Conservation (phyloP, 345 rosid species). For the Linum usitatissimum region DNA sequence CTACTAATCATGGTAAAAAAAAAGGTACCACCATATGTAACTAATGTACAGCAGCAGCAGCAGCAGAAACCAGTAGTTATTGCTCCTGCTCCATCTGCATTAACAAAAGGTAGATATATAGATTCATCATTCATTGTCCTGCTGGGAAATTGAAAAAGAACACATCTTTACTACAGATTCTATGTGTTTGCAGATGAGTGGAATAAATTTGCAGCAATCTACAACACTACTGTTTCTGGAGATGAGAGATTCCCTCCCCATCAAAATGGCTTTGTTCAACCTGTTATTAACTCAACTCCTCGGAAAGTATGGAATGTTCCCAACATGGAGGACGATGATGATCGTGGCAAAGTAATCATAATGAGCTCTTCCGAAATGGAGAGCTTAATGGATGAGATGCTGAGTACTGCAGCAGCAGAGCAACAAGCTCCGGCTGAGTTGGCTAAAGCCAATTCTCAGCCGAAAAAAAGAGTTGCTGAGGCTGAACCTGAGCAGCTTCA, state of each 20-base stretch:
- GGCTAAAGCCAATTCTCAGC: not conserved
- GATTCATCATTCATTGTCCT: not conserved
- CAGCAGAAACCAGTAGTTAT: no score
- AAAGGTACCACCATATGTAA: no score
- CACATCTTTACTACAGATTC: not conserved
- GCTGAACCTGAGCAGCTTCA: not conserved
- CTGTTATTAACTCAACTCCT: not conserved
- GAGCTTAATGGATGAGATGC: not conserved
- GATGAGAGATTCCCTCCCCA: not conserved
- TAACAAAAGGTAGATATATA: not conserved
- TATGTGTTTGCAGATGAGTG: not conserved
- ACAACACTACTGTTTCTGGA: not conserved
- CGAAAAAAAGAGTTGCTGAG: not conserved
- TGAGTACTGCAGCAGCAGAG: not conserved
- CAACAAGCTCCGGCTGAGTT: not conserved
- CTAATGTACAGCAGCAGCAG: no score
- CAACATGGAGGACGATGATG: not conserved
- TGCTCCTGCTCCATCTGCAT: not conserved
- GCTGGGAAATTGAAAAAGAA: not conserved
- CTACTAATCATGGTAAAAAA: no score
- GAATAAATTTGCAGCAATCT: not conserved
- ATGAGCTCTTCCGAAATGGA: not conserved
- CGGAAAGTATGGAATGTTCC: not conserved
- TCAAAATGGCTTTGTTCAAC: not conserved
- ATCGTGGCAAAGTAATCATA: not conserved